Evolutionary conservation across 192 early-diverging fungal species (phyloP), one percentile per base, ranked within the genome.

Genomic region (Mortierella alpina): DNA sequence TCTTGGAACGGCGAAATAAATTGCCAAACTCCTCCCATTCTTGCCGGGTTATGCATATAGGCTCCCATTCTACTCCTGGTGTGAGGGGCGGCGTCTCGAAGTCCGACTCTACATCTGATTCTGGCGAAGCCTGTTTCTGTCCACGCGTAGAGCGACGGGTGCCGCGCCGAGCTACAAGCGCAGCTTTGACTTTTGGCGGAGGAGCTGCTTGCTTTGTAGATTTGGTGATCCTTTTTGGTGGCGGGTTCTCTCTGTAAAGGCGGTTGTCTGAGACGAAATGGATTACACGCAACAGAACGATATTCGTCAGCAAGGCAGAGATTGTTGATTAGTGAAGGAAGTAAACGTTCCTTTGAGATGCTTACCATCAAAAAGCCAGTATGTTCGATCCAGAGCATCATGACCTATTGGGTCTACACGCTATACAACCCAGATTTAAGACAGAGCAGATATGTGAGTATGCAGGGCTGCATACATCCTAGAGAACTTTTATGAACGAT

Each of bases 351-450:
- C 23, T 39, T 45, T 18, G 13, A 15, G 0, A 40, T 13, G 46
- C 66, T 23, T 84, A 92, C 90, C 93, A 86, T 95, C 93, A 85
- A 95, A 95, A 10, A 95, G 75, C 91, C 92, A 95, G 70, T 92
- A 95, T 13, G 82, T 89, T 54, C 90, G 85, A 4, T 92, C 92
- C 20, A 82, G 75, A 11, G 90, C 76, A 75, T 95, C 93, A 51
- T 68, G 84, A 5, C 93, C 93, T 66, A 95, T 84, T 17, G 92
- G 92, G 53, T 93, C 92, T 4, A 95, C 92, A 44, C 93, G 68
- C 92, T 93, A 11, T 22, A 55, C 10, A 40, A 23, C 2, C 2
- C 44, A 59, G 31, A 46, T n/a, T 23, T 17, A 54, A 52, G 39
- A 60, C n/a, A 8, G 1, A 14, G 31, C 17, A 41, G 14, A 42